These are phyloP conservation scores for Verticillium albo-atrum DNA, from an alignment of 2,329 filamentous ascomycete genomes.

Conservation along the genomic window DNA sequence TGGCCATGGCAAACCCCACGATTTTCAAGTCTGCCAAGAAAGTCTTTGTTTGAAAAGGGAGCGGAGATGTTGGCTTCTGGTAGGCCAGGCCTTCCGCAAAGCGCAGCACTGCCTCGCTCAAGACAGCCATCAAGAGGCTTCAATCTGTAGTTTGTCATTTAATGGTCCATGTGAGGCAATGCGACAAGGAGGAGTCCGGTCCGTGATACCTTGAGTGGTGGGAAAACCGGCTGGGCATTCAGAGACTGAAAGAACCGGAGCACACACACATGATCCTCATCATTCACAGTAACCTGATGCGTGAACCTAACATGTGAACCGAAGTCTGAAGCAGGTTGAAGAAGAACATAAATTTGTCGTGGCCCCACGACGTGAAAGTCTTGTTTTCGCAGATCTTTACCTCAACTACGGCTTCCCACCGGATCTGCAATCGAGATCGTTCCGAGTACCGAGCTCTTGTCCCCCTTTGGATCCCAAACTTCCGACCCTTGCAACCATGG, in stretches of 20 bases:
- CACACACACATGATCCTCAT: background rate
- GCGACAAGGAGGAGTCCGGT: background rate
- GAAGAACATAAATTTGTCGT: background rate
- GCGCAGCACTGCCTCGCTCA: background rate
- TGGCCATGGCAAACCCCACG: background rate
- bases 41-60: background rate
- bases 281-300: background rate
- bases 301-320: too few species aligned
- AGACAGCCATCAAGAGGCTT: background rate
- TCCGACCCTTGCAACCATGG: background rate
- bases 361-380: background rate
- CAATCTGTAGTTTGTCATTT: background rate
- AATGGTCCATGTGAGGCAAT: background rate
- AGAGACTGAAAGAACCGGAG: background rate
- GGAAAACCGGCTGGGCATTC: background rate
- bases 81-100: background rate
- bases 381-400: background rate
- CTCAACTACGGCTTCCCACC: background rate
- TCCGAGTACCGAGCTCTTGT: background rate
- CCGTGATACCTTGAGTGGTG: background rate
- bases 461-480: background rate
- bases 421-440: background rate
- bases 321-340: background rate
- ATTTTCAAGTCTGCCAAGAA: background rate
- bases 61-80: background rate